A percentile compares a stretch with the other conserved stretches of the same genome.
phyloP scores from a whole-genome alignment of 345 rosid genomes.

The Arabis alpina region DNA sequence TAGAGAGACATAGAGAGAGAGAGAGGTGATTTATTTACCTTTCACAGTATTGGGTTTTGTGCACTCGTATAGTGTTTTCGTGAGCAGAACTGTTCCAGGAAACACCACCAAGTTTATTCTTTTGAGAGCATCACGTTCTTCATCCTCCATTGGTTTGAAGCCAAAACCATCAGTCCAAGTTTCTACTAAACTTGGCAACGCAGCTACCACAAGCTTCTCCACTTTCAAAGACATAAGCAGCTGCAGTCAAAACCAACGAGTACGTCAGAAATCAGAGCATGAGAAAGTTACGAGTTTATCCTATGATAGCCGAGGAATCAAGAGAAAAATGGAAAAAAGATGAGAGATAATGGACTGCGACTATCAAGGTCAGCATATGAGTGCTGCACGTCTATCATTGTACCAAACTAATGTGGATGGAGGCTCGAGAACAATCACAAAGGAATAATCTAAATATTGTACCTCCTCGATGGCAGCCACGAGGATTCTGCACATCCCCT shows the following conservation, averaged over 20 bases:
- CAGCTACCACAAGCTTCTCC: conserved; percentile 85
- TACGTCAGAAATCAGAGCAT: background rate
- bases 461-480: conserved; percentile 88
- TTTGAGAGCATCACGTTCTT: conserved; percentile 62
- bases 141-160: conserved; percentile 58
- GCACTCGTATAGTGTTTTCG: conserved; percentile 52
- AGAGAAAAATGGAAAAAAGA: background rate
- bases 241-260: conserved; percentile 49
- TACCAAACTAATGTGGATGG: conserved; percentile 9
- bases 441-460: conserved; percentile 12
- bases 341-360: background rate
- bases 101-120: conserved; percentile 82
- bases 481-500: conserved; percentile 90
- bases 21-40: conserved; percentile 44
- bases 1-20: background rate
- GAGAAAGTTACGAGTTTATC: background rate
- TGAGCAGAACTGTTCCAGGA: conserved; percentile 78
- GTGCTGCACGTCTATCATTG: background rate
- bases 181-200: conserved; percentile 78
- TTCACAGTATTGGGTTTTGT: conserved; percentile 39
- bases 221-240: conserved; percentile 75
- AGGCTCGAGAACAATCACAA: conserved; percentile 20
- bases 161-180: conserved; percentile 93
- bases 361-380: conserved; percentile 11
- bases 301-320: conserved; percentile 5